Conservation (phyloP, 192 early-diverging fungal species). For the Mortierella claussenii region DNA sequence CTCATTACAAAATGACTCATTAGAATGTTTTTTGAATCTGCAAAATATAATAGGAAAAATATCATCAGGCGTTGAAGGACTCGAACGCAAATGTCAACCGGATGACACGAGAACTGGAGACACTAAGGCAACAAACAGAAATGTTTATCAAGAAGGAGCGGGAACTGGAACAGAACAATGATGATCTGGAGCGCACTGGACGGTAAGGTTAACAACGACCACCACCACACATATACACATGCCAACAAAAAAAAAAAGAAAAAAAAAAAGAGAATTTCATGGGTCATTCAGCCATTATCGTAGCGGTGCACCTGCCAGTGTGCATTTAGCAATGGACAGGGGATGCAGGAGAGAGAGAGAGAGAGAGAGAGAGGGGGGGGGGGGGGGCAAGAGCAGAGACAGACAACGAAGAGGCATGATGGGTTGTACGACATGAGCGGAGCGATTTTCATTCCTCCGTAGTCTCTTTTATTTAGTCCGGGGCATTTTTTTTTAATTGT, state of each 20-base stretch:
- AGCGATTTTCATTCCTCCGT: too few relatives aligned
- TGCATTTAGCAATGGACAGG: too few relatives aligned
- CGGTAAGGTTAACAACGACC: conserved; percentile 43
- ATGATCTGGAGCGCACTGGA: conserved; percentile 80
- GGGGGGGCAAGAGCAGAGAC: not conserved
- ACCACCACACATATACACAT: not conserved
- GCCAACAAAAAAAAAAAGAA: too few relatives aligned
- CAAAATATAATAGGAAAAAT: conserved; percentile 66
- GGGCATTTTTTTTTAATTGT: too few relatives aligned
- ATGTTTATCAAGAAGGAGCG: conserved; percentile 78
- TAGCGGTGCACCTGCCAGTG: too few relatives aligned
- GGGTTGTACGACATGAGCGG: conserved; percentile 31
- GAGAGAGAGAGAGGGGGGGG: too few relatives aligned
- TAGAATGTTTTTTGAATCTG: not conserved
- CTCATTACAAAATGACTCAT: too few relatives aligned
- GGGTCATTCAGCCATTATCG: too few relatives aligned
- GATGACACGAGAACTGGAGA: conserved; percentile 80
- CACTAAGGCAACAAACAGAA: conserved; percentile 74
- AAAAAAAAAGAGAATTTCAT: conserved; percentile 8
- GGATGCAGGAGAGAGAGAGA: too few relatives aligned
- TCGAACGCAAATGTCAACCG: conserved; percentile 71
- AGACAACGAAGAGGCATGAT: conserved; percentile 1
- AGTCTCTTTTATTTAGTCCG: too few relatives aligned
- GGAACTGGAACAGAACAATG: conserved; percentile 83
- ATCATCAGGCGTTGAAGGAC: conserved; percentile 71